phyloP scores from a whole-genome alignment of 2,329 filamentous ascomycete genomes.

The Hypoxylon sp. region DNA sequence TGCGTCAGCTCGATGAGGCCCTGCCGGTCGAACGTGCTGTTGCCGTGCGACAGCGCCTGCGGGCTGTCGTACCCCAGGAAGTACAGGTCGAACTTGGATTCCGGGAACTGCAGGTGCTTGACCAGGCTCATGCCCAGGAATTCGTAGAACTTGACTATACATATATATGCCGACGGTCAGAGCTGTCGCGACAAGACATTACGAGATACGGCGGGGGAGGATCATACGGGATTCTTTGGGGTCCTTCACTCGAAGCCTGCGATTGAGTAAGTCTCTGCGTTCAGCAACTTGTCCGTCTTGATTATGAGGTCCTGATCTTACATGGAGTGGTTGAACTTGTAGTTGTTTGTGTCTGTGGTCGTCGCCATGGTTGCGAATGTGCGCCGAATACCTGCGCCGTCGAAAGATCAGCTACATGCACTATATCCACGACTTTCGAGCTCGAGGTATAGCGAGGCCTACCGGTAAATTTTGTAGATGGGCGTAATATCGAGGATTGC shows the following conservation, averaged over 20 bases:
- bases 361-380: constrained; percentile 71
- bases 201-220: constrained; percentile 34
- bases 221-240: constrained; percentile 79
- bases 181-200: constrained; percentile 1
- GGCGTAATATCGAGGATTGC: constrained; percentile 48
- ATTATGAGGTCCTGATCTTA: constrained; percentile 54
- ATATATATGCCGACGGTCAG: background rate
- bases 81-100: constrained; percentile 94
- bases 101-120: constrained; percentile 84
- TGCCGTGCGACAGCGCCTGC: constrained; percentile 79
- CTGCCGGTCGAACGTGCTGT: constrained; percentile 83
- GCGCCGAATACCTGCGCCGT: constrained; percentile 40
- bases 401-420: constrained; percentile 6
- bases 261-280: constrained; percentile 1
- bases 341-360: constrained; percentile 80
- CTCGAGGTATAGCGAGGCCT: constrained; percentile 14
- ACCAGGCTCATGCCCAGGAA: constrained; percentile 89
- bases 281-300: constrained; percentile 25
- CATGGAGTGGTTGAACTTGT: constrained; percentile 94
- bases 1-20: constrained; percentile 89
- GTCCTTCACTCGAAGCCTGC: constrained; percentile 93
- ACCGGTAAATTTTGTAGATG: constrained; percentile 43
- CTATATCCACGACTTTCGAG: background rate
- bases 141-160: constrained; percentile 88
- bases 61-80: constrained; percentile 91